Percentiles rank a stretch among this genome's conserved stretches.
Evolutionary conservation across 352 stramenopile species (phyloP).

Genomic region (Elongisporangium prolatum): DNA sequence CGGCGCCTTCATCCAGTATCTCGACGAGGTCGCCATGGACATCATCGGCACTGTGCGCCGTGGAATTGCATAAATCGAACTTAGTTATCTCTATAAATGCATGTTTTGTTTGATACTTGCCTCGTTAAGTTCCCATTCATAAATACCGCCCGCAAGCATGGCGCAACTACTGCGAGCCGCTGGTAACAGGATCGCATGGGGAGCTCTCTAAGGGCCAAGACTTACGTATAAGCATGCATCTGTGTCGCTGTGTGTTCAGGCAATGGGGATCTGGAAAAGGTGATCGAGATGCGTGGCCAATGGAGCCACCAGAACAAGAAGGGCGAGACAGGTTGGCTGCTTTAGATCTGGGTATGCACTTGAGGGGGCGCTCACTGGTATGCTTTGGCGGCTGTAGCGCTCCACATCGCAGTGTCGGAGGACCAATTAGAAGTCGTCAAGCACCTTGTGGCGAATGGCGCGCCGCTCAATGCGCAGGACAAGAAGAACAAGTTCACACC

Average conservation of each 20-base stretch:
- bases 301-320: constrained; percentile 83
- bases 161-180: constrained; percentile 42
- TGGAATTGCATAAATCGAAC: no score
- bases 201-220: background rate
- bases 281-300: constrained; percentile 56
- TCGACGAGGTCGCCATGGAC: constrained; percentile 30
- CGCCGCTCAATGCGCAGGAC: constrained; percentile 63
- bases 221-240: background rate
- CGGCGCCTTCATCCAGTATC: constrained; percentile 35
- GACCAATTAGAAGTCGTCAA: constrained; percentile 69
- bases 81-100: background rate
- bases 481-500: constrained; percentile 78
- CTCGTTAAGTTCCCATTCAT: constrained; percentile 5
- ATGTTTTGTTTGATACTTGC: background rate
- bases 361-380: background rate
- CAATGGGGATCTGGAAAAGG: constrained; percentile 70
- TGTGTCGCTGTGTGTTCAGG: constrained; percentile 14
- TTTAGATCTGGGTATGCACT: background rate
- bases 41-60: constrained; percentile 15
- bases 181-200: constrained; percentile 10
- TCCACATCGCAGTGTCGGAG: constrained; percentile 70
- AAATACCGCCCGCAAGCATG: no score
- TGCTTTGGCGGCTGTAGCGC: constrained; percentile 19
- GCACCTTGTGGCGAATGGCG: constrained; percentile 62
- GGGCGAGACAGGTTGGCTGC: constrained; percentile 54